phyloP scores from a whole-genome alignment of 371 early-diverging fungal genomes.

The Lichtheimia ornata region DNA sequence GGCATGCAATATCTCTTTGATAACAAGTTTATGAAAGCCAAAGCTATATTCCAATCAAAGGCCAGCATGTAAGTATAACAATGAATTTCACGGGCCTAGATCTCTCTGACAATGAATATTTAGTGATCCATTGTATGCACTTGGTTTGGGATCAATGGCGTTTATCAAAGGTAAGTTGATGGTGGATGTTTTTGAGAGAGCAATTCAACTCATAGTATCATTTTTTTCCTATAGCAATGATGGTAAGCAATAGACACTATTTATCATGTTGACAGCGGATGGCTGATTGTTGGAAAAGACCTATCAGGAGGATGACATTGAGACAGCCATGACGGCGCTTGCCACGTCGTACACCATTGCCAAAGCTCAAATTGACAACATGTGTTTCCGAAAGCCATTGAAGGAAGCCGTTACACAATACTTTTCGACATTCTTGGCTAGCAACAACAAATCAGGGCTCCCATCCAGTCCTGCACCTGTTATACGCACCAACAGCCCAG shows the following conservation, averaged over 20 bases:
- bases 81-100: not conserved
- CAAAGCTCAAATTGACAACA: conserved; percentile 41
- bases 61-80: conserved; percentile 31
- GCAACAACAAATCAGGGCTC: conserved; percentile 28
- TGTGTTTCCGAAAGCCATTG: conserved; percentile 34
- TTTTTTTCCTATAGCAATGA: conserved; percentile 14
- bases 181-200: not conserved
- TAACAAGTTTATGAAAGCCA: conserved; percentile 55
- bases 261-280: too few relatives aligned
- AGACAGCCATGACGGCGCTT: conserved; percentile 38
- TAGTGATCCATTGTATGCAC: conserved; percentile 48
- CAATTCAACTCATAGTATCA: not conserved
- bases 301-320: conserved; percentile 33
- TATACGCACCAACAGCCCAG: conserved; percentile 21
- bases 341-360: conserved; percentile 44
- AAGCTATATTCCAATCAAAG: conserved; percentile 39
- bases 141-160: conserved; percentile 52
- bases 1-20: conserved; percentile 48
- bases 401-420: conserved; percentile 42
- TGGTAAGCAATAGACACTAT: conserved; percentile 6
- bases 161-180: conserved; percentile 40
- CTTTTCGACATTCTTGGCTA: conserved; percentile 26
- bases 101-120: too few relatives aligned
- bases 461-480: conserved; percentile 27
- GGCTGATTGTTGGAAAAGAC: conserved; percentile 21